These are phyloP conservation scores for Nannizziopsis barbatae DNA, from an alignment of 2,329 filamentous ascomycete species.

Conservation along the genomic window DNA sequence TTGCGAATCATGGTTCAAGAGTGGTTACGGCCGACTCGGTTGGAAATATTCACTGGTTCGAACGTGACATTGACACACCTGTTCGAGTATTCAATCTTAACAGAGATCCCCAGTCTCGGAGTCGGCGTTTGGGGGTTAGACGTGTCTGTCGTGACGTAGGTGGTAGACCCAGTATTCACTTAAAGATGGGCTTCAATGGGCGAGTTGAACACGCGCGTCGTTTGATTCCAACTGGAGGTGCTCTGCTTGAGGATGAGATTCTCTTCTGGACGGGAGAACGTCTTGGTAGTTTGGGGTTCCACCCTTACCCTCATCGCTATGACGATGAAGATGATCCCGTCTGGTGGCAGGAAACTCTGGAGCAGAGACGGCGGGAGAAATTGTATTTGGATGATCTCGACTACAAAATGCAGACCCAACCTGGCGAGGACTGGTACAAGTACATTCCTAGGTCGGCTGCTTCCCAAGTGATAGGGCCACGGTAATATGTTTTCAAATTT, in stretches of 20 bases:
- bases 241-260: conserved; percentile 50
- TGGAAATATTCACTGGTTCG: conserved; percentile 80
- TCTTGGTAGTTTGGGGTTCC: conserved; percentile 60
- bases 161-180: neutral
- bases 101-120: conserved; percentile 8
- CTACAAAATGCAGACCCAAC: neutral
- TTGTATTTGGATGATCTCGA: conserved; percentile 3
- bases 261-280: conserved; percentile 82
- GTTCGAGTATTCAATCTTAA: conserved; percentile 51
- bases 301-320: conserved; percentile 30
- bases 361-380: conserved; percentile 44
- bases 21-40: conserved; percentile 76
- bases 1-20: conserved; percentile 67
- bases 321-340: conserved; percentile 45
- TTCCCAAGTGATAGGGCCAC: no score
- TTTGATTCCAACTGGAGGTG: conserved; percentile 50
- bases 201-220: conserved; percentile 65
- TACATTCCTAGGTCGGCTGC: no score
- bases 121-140: neutral
- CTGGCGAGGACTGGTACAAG: neutral
- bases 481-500: no score
- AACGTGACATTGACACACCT: conserved; percentile 59
- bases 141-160: conserved; percentile 34
- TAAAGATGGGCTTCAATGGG: conserved; percentile 16
- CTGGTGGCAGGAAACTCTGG: conserved; percentile 34